A percentile compares a stretch with the other conserved stretches of the same genome.
phyloP scores from a whole-genome alignment of 805 yeast genomes.

The Zygosaccharomyces siamensis region DNA sequence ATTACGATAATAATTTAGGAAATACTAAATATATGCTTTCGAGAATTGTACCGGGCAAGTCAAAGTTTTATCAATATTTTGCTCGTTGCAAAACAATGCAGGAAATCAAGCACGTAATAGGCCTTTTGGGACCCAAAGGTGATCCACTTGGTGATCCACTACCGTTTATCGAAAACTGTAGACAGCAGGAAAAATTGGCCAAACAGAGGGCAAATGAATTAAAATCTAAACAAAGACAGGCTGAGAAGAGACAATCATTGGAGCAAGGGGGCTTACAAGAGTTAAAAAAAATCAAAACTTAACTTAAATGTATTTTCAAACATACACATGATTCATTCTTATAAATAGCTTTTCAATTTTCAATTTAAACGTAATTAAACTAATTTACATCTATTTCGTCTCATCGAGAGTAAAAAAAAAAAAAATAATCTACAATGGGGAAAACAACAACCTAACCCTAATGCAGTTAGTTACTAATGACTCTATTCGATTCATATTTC shows the following conservation, averaged over 20 bases:
- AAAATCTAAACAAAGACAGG: slow-evolving; percentile 16
- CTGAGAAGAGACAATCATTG: slow-evolving; percentile 5
- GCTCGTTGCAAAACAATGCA: slow-evolving; percentile 52
- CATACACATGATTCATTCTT: neutral
- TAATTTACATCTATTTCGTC: slow-evolving; percentile 3
- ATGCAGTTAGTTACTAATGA: neutral
- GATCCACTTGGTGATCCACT: slow-evolving; percentile 21
- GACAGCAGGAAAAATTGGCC: slow-evolving; percentile 16
- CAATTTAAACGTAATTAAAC: neutral
- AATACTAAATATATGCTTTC: slow-evolving; percentile 79
- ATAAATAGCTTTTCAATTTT: slow-evolving; percentile 5
- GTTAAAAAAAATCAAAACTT: neutral
- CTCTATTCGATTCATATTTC: neutral
- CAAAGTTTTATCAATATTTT: slow-evolving; percentile 52
- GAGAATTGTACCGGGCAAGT: slow-evolving; percentile 75
- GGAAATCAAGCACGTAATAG: slow-evolving; percentile 37
- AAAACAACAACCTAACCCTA: slow-evolving; percentile 14
- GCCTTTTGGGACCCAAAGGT: slow-evolving; percentile 20
- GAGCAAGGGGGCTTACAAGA: neutral
- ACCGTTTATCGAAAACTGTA: slow-evolving; percentile 14
- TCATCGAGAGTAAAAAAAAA: neutral
- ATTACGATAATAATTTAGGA: slow-evolving; percentile 57
- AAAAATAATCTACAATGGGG: neutral
- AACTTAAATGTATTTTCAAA: neutral
- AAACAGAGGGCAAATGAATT: slow-evolving; percentile 14